phyloP scores from a whole-genome alignment of 2,329 filamentous ascomycete species.

The Cryoendolithus antarcticus region DNA sequence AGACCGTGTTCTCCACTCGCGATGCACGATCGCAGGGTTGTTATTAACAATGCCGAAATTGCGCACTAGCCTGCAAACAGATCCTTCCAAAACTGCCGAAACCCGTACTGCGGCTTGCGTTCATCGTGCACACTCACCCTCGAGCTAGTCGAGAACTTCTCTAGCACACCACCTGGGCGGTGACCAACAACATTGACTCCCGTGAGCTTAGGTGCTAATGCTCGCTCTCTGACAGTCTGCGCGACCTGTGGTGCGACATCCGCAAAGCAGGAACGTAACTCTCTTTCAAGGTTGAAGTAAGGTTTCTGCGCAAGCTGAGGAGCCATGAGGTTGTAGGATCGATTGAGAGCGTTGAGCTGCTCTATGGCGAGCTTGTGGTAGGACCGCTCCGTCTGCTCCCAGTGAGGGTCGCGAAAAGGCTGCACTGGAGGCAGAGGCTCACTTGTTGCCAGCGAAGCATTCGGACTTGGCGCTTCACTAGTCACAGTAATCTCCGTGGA shows the following conservation, averaged over 20 bases:
- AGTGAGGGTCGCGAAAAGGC: constrained; percentile 64
- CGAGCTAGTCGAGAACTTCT: constrained; percentile 42
- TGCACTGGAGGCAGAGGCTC: constrained; percentile 10
- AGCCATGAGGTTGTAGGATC: constrained; percentile 91
- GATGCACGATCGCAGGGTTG: too few species aligned
- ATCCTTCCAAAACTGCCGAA: constrained; percentile 83
- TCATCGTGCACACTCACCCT: constrained; percentile 61
- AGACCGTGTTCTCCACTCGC: too few species aligned
- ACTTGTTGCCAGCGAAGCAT: background rate
- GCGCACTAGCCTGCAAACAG: constrained; percentile 37
- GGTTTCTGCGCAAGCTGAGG: constrained; percentile 86
- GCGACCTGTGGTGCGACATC: constrained; percentile 72
- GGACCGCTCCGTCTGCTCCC: constrained; percentile 58
- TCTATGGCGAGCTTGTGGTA: constrained; percentile 68
- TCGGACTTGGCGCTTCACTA: constrained; percentile 7
- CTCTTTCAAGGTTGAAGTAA: constrained; percentile 73
- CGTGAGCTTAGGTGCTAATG: constrained; percentile 34
- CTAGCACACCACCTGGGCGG: constrained; percentile 44
- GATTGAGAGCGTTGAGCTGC: constrained; percentile 65
- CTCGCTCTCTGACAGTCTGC: constrained; percentile 58
- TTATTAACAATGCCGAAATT: too few species aligned
- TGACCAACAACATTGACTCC: constrained; percentile 30
- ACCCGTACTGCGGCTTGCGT: constrained; percentile 63
- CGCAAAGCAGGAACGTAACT: constrained; percentile 69
- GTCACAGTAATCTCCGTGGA: constrained; percentile 12